Percentiles rank a stretch among this genome's conserved stretches.
Conservation (phyloP, 495 filamentous ascomycete species). For the Cercophora sp. region DNA sequence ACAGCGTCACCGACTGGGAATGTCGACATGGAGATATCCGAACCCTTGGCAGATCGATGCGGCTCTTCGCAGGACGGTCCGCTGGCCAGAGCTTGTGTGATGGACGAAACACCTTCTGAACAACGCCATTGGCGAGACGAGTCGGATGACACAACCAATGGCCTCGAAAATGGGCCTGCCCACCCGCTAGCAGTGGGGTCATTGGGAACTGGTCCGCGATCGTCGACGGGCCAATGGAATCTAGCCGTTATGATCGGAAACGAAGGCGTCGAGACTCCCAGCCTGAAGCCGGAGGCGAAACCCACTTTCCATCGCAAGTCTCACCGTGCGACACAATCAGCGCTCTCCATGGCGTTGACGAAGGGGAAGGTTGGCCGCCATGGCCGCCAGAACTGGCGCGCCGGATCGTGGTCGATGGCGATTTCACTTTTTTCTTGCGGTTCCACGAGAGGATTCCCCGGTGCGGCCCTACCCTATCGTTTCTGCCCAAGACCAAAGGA, state of each 20-base stretch:
- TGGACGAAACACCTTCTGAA: slow-evolving; percentile 13
- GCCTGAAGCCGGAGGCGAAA: slow-evolving; percentile 13
- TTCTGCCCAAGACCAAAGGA: slow-evolving; percentile 22
- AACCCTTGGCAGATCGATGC: slow-evolving; percentile 8
- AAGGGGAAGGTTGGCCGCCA: not conserved
- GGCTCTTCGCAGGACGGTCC: slow-evolving; percentile 17
- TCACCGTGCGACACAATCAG: slow-evolving; percentile 9
- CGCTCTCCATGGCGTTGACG: not conserved
- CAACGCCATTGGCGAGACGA: slow-evolving; percentile 29
- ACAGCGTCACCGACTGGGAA: not conserved
- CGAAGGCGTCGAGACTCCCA: slow-evolving; percentile 15
- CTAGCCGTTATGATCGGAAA: slow-evolving; percentile 17
- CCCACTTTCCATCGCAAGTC: slow-evolving; percentile 9
- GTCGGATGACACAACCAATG: slow-evolving; percentile 26
- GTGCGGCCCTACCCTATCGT: slow-evolving; percentile 27
- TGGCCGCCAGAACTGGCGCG: not conserved
- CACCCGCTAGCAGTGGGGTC: slow-evolving; percentile 12
- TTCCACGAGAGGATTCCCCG: no score
- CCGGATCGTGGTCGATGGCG: no score
- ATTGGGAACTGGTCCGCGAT: not conserved
- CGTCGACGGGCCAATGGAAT: slow-evolving; percentile 22
- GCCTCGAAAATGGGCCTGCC: slow-evolving; percentile 27
- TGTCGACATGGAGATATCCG: slow-evolving; percentile 1
- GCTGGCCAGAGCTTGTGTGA: slow-evolving; percentile 20
- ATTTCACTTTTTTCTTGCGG: no score